phyloP scores from a whole-genome alignment of 148 eudicot species.

The Chenopodium quinoa region DNA sequence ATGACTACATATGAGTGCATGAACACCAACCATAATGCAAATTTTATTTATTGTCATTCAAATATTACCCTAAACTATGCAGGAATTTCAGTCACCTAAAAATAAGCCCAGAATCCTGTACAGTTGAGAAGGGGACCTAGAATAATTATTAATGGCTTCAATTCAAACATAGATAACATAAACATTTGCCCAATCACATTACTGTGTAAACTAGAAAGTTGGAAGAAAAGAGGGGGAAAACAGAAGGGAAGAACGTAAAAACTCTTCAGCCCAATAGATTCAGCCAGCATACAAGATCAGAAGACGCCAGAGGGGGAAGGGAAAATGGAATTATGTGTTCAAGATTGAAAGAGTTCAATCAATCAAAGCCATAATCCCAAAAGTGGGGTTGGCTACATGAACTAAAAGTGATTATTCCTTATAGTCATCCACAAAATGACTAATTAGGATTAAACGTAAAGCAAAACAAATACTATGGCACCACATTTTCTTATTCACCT shows the following conservation, averaged over 20 bases:
- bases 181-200: neutral
- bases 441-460: neutral
- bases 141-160: too few relatives aligned
- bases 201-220: neutral
- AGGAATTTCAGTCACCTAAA: neutral
- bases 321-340: neutral
- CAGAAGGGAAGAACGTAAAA: too few relatives aligned
- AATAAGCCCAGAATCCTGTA: neutral
- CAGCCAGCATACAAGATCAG: neutral
- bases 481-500: constrained; percentile 44
- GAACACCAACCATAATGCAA: neutral
- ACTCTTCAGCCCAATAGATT: too few relatives aligned
- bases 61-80: neutral
- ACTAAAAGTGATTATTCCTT: too few relatives aligned
- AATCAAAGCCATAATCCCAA: too few relatives aligned
- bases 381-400: too few relatives aligned
- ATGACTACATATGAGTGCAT: neutral
- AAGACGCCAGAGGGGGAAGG: neutral
- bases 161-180: neutral
- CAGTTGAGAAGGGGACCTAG: neutral
- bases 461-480: neutral
- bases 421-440: neutral
- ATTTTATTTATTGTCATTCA: neutral
- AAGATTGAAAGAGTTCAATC: neutral
- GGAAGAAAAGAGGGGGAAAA: neutral